A percentile compares a stretch with the other conserved stretches of the same genome.
These are phyloP conservation scores for Cryptococcus sp. DNA, from an alignment of 1,284 basidiomycete species.

Conservation along the genomic window DNA sequence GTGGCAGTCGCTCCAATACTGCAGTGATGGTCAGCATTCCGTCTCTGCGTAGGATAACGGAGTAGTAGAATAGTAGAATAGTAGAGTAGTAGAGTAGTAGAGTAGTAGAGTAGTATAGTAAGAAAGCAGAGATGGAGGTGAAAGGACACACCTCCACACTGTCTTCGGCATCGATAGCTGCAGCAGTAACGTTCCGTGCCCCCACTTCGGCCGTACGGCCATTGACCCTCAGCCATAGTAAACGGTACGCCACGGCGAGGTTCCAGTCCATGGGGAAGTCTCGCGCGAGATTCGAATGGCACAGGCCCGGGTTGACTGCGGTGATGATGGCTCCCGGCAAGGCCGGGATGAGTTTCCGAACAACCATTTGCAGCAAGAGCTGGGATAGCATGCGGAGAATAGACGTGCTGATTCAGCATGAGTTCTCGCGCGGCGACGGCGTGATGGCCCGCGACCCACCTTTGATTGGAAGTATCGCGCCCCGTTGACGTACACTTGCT, in stretches of 20 bases:
- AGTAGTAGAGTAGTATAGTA: no score
- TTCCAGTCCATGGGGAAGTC: background rate
- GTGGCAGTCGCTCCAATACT: slow-evolving; percentile 19
- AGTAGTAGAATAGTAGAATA: no score
- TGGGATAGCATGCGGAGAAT: background rate
- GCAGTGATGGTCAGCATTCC: background rate
- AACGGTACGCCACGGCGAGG: background rate
- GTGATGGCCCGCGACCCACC: background rate
- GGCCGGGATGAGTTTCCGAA: slow-evolving; percentile 10
- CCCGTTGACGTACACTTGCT: background rate
- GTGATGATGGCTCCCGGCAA: slow-evolving; percentile 6
- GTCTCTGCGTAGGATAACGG: no score
- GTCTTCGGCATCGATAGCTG: background rate
- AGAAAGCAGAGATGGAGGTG: background rate
- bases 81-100: no score
- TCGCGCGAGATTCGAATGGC: slow-evolving; percentile 7
- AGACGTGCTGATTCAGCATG: background rate
- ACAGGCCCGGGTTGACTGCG: slow-evolving; percentile 14
- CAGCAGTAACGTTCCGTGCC: background rate
- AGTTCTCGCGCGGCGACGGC: background rate
- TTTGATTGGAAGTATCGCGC: background rate
- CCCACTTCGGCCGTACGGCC: background rate
- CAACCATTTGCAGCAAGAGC: slow-evolving; percentile 16
- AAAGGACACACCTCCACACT: background rate
- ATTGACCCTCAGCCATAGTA: background rate